Percentiles rank a stretch among this genome's conserved stretches.
Evolutionary conservation across 495 filamentous ascomycete genomes (phyloP).

Genomic region (Xylaria cubensis): DNA sequence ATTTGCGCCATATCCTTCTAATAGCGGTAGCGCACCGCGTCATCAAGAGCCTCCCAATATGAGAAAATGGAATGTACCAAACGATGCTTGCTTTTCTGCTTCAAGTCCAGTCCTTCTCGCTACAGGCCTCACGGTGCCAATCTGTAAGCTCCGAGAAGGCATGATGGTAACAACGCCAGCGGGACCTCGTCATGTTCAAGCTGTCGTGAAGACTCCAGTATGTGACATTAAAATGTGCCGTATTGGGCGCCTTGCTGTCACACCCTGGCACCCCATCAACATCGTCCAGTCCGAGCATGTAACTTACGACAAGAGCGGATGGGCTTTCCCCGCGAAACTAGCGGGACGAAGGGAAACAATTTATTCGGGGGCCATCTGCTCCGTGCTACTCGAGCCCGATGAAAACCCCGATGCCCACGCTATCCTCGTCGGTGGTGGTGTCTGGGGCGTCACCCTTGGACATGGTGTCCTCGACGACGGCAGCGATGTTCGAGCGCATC

Average conservation of each 20-base stretch:
- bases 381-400: conserved; percentile 49
- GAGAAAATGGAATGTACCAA: no score
- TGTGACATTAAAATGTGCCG: conserved; percentile 31
- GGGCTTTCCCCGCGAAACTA: conserved; percentile 47
- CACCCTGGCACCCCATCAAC: conserved; percentile 53
- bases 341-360: conserved; percentile 22
- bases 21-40: no score
- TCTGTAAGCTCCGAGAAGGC: conserved; percentile 39
- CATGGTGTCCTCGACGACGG: conserved; percentile 42
- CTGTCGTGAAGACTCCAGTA: conserved; percentile 47
- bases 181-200: conserved; percentile 43
- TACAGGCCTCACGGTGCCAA: conserved; percentile 30
- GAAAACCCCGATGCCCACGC: conserved; percentile 47
- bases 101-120: conserved; percentile 42
- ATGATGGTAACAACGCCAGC: conserved; percentile 47
- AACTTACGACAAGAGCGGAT: conserved; percentile 15
- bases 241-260: conserved; percentile 39
- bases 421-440: conserved; percentile 43
- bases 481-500: conserved; percentile 47
- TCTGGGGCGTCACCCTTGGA: conserved; percentile 55
- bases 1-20: no score
- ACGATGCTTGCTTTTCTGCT: conserved; percentile 46
- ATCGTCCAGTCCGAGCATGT: background rate
- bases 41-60: background rate
- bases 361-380: conserved; percentile 51